Evolutionary conservation across 305 asterid genomes (phyloP).

Genomic region (Rubia tinctorum): DNA sequence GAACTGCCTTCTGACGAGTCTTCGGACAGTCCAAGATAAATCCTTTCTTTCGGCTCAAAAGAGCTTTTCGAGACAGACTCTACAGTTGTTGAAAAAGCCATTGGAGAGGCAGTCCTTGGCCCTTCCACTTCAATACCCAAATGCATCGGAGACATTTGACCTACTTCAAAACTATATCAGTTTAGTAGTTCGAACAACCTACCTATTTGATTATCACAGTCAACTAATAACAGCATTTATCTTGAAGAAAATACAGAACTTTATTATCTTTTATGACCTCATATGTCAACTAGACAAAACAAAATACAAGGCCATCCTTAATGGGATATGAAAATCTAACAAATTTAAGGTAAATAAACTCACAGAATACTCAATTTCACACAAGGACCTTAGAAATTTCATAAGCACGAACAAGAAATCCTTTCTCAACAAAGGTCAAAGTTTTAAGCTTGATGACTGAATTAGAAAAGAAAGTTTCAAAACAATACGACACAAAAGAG

Average conservation of each 20-base stretch:
- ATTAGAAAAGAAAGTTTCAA: neutral
- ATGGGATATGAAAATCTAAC: neutral
- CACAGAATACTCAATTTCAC: neutral
- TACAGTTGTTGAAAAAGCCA: constrained; percentile 48
- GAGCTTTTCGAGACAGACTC: constrained; percentile 37
- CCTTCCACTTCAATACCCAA: constrained; percentile 53
- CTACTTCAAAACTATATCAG: constrained; percentile 11
- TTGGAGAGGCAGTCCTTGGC: constrained; percentile 37
- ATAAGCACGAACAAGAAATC: neutral
- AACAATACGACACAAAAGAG: neutral
- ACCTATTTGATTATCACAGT: neutral
- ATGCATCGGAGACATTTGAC: constrained; percentile 48
- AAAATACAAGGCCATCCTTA: neutral
- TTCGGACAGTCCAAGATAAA: constrained; percentile 67
- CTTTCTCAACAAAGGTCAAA: neutral
- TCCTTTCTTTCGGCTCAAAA: constrained; percentile 56
- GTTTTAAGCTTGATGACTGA: neutral
- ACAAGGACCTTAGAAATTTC: neutral
- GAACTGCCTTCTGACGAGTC: constrained; percentile 72
- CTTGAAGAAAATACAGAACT: neutral
- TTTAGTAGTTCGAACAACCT: neutral
- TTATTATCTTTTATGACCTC: neutral
- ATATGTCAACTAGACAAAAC: neutral
- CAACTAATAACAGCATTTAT: neutral
- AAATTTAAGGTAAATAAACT: neutral